phyloP scores from a whole-genome alignment of 1,139 yeast genomes.

The Martiniozyma asiatica region DNA sequence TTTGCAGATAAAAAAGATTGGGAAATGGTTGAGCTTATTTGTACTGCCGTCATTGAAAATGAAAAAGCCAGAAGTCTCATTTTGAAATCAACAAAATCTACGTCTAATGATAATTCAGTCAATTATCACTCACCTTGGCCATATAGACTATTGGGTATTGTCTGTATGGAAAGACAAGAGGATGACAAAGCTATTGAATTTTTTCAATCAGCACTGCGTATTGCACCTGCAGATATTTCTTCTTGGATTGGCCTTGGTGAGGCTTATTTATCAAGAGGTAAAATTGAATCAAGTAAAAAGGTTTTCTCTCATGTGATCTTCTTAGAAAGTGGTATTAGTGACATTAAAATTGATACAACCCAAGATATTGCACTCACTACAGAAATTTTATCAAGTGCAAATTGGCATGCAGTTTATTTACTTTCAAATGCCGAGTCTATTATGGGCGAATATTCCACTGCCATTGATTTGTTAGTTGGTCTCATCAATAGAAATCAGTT shows the following conservation, averaged over 20 bases:
- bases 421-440: conserved; percentile 49
- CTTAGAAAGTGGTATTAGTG: conserved; percentile 27
- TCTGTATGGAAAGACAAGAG: conserved; percentile 59
- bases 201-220: conserved; percentile 76
- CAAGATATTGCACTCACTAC: conserved; percentile 6
- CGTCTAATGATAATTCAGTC: conserved; percentile 14
- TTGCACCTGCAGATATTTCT: conserved; percentile 52
- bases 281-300: conserved; percentile 74
- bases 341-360: conserved; percentile 17
- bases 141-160: conserved; percentile 72
- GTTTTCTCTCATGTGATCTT: conserved; percentile 61
- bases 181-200: conserved; percentile 75
- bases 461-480: conserved; percentile 24
- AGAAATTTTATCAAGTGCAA: conserved; percentile 9
- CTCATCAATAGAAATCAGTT: conserved; percentile 25
- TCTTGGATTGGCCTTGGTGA: conserved; percentile 95
- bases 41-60: conserved; percentile 50
- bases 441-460: conserved; percentile 36
- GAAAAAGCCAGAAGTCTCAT: conserved; percentile 41
- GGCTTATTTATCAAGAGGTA: conserved; percentile 75
- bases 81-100: conserved; percentile 23
- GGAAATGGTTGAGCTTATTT: conserved; percentile 73
- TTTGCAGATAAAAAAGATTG: conserved; percentile 63
- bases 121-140: conserved; percentile 59
- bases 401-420: conserved; percentile 54